Evolutionary conservation across 306 rosid species (phyloP), one percentile per base, ranked within the genome.

Genomic region (Biancaea sappan): DNA sequence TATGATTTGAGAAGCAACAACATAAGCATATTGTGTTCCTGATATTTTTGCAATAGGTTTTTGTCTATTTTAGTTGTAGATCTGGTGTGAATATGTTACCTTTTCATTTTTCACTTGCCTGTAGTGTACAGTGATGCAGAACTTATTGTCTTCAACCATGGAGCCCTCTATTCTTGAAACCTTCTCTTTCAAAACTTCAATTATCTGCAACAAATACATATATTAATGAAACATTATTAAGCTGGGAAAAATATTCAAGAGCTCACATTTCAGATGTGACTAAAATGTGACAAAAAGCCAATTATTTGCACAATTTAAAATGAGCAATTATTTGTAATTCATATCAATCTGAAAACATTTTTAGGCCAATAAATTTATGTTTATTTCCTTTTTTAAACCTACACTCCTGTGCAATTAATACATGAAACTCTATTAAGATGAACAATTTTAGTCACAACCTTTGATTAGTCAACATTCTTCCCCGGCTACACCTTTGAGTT

Each of bases 71-170:
- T n/a, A n/a, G n/a, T n/a, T 38, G 10, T 57, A 7, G 25, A 57
- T 65, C 16, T 57, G 38, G 78, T 18, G 37, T 25, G 18, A 63
- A 66, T 61, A 12, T 6, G 4, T 22, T 78, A 86, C 93, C 91
- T 82, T 60, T 51, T 86, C 86, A 47, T 63, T 83, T 69, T 80
- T 72, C 68, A 89, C 91, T 18, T 73, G 62, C 1, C 93, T 71
- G 59, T 72, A 89, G 79, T 89, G 91, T 10, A 89, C 86, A 21
- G 72, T 72, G 29, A 76, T n/a, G 22, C 93, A 84, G 48, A 78
- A 86, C 66, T 4, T 76, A 13, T 89, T 89, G 58, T 86, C 89
- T 81, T 89, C 91, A 54, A 84, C 15, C 28, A 25, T 28, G 15
- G 89, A 74, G 4, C 86, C 89, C 15, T 79, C 66, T 62, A 86